Evolutionary conservation across 2,329 filamentous ascomycete species (phyloP).

Genomic region (Sclerotinia borealis): DNA sequence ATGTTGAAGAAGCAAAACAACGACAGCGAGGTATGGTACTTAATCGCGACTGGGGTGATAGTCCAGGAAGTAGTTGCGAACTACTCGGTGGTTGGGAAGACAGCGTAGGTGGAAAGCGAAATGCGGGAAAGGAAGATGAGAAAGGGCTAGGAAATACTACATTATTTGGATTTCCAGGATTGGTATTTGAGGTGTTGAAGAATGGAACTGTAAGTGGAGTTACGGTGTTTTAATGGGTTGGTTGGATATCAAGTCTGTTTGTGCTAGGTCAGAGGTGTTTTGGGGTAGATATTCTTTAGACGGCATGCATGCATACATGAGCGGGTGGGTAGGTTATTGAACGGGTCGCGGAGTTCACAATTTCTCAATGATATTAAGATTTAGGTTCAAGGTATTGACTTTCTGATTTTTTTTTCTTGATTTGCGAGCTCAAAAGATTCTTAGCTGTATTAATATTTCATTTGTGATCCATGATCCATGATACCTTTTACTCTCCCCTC

Average conservation of each 20-base stretch:
- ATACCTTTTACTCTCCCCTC: neutral
- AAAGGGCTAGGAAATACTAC: conserved; percentile 66
- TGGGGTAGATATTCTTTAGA: neutral
- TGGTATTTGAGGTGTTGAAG: conserved; percentile 93
- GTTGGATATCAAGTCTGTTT: neutral
- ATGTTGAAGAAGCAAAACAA: conserved; percentile 44
- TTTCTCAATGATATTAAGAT: neutral
- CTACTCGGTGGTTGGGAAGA: conserved; percentile 79
- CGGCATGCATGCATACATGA: neutral
- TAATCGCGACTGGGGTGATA: conserved; percentile 87
- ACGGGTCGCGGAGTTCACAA: neutral
- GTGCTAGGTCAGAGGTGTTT: neutral
- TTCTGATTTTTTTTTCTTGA: neutral
- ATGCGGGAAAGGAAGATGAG: conserved; percentile 44
- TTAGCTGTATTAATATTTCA: too few species aligned
- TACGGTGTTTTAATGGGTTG: conserved; percentile 64
- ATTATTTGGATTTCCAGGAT: conserved; percentile 84
- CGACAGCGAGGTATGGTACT: conserved; percentile 74
- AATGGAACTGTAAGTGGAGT: conserved; percentile 85
- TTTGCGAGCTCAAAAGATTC: neutral
- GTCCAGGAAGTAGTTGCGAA: conserved; percentile 83
- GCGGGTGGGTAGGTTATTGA: neutral
- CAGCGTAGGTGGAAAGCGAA: conserved; percentile 41
- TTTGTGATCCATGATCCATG: too few species aligned
- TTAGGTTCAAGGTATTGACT: neutral